phyloP scores from a whole-genome alignment of 257 asterid genomes.

The Galeopsis tetrahit region DNA sequence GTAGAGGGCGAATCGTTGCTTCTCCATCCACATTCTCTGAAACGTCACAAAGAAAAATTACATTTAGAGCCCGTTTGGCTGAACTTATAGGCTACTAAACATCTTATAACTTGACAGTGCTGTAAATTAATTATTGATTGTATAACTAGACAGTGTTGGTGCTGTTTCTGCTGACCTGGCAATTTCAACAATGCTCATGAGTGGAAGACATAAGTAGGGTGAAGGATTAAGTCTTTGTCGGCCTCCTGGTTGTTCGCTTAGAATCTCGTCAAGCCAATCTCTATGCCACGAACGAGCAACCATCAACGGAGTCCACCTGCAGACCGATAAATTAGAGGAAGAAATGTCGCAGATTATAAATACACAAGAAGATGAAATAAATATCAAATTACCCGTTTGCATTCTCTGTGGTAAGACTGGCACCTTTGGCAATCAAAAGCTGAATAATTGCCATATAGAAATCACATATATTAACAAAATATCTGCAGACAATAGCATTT shows the following conservation, averaged over 20 bases:
- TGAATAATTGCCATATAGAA: conserved; percentile 39
- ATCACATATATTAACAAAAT: conserved; percentile 7
- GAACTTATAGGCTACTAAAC: no score
- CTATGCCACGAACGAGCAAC: conserved; percentile 90
- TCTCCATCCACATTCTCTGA: conserved; percentile 87
- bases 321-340: conserved; percentile 18
- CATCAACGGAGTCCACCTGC: conserved; percentile 83
- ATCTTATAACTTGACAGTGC: neutral
- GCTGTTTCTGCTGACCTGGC: conserved; percentile 59
- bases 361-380: neutral
- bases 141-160: no score
- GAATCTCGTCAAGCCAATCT: conserved; percentile 75
- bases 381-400: conserved; percentile 57
- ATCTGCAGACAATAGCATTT: neutral
- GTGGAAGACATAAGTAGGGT: conserved; percentile 77
- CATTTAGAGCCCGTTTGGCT: neutral
- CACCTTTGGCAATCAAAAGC: conserved; percentile 79
- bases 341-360: neutral
- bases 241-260: conserved; percentile 50
- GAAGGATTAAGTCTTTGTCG: conserved; percentile 59
- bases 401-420: conserved; percentile 68
- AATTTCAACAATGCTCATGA: conserved; percentile 75
- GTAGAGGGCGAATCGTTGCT: conserved; percentile 45
- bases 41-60: conserved; percentile 20
- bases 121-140: neutral